phyloP scores from a whole-genome alignment of 2,329 filamentous ascomycete species.

The Talaromyces sp. region DNA sequence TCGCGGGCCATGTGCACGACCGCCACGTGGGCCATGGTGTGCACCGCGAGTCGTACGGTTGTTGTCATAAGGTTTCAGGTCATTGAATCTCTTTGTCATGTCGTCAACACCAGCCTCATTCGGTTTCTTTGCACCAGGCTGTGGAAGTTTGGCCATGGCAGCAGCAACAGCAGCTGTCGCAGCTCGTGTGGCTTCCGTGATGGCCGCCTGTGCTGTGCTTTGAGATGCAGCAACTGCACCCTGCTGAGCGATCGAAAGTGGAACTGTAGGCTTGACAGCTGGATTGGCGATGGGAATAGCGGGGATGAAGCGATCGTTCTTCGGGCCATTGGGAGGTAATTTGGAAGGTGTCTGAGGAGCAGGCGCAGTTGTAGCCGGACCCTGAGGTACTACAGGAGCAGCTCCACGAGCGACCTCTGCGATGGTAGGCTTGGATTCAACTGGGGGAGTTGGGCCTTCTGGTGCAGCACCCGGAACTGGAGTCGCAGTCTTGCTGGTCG shows the following conservation, averaged over 20 bases:
- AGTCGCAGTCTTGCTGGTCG: conserved; percentile 33
- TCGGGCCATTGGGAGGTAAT: conserved; percentile 32
- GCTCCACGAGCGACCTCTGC: conserved; percentile 34
- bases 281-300: conserved; percentile 45
- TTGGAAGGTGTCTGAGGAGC: conserved; percentile 22
- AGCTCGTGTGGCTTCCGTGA: conserved; percentile 47
- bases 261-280: conserved; percentile 31
- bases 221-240: conserved; percentile 28
- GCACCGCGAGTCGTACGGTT: conserved; percentile 37
- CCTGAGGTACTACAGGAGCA: conserved; percentile 20
- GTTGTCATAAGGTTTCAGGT: conserved; percentile 43
- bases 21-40: conserved; percentile 43
- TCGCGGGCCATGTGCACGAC: conserved; percentile 41
- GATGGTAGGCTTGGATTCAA: conserved; percentile 39
- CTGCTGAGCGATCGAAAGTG: conserved; percentile 27
- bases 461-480: conserved; percentile 31
- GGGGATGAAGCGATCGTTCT: conserved; percentile 43
- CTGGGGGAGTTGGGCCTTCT: conserved; percentile 34
- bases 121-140: conserved; percentile 36
- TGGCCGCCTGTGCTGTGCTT: conserved; percentile 33
- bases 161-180: conserved; percentile 51
- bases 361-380: conserved; percentile 21
- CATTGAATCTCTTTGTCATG: conserved; percentile 44
- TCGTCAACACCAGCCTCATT: conserved; percentile 37
- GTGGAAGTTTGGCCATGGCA: conserved; percentile 50